phyloP scores from a whole-genome alignment of 2,329 filamentous ascomycete genomes.

The Fusarium caatingaense region DNA sequence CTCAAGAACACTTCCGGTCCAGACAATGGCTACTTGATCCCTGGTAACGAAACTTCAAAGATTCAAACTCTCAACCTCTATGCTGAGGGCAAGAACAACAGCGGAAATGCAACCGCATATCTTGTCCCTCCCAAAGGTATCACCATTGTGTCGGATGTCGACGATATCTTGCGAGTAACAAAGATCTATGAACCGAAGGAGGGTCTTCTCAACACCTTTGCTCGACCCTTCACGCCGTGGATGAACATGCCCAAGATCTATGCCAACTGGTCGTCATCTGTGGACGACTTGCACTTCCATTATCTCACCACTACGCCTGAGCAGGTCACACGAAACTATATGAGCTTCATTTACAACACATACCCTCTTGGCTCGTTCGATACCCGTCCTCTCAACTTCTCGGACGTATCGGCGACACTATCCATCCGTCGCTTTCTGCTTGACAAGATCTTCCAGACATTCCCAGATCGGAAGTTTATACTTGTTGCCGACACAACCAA shows the following conservation, averaged over 20 bases:
- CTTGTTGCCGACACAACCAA: constrained; percentile 82
- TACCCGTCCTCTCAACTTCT: constrained; percentile 82
- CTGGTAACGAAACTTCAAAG: constrained; percentile 71
- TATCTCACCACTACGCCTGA: constrained; percentile 85
- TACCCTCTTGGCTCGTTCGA: constrained; percentile 84
- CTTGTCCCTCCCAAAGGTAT: constrained; percentile 77
- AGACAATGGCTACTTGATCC: constrained; percentile 60
- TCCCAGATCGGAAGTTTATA: constrained; percentile 79
- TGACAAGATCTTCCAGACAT: constrained; percentile 78
- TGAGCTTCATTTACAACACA: constrained; percentile 82
- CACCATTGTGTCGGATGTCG: constrained; percentile 81
- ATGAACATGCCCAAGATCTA: constrained; percentile 85
- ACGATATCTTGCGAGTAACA: constrained; percentile 83
- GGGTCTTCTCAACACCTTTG: constrained; percentile 81
- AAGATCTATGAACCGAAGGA: constrained; percentile 82
- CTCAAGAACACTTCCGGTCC: constrained; percentile 68
- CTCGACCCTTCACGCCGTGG: constrained; percentile 76
- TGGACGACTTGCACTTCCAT: constrained; percentile 80
- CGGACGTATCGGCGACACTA: constrained; percentile 77
- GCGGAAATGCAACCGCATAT: constrained; percentile 81
- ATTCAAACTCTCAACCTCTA: constrained; percentile 78
- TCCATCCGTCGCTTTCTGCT: constrained; percentile 77
- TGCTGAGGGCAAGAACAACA: constrained; percentile 68
- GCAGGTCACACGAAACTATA: constrained; percentile 81
- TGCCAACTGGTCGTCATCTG: constrained; percentile 75